Percentiles rank a stretch among this genome's conserved stretches.
Evolutionary conservation across 352 stramenopile species (phyloP).

Genomic region (Pythium dissotocum): DNA sequence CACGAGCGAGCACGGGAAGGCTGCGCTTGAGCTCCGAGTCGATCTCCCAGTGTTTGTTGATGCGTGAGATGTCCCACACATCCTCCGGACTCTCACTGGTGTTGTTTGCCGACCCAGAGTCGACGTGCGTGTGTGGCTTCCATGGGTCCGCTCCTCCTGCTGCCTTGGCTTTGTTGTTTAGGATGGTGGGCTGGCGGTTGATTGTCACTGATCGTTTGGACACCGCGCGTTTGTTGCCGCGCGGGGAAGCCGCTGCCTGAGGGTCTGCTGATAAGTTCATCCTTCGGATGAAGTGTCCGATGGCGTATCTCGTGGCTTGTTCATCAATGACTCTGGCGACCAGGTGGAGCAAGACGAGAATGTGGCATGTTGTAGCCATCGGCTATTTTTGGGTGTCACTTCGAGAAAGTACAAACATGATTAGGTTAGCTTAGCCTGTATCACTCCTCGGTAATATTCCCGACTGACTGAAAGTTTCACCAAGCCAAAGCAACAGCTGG

Average conservation of each 20-base stretch:
- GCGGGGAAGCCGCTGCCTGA: not conserved
- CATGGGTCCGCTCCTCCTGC: not conserved
- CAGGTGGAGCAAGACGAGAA: not conserved
- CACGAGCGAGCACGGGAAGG: slow-evolving; percentile 56
- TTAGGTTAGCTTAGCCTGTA: not conserved
- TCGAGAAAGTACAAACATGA: slow-evolving; percentile 1
- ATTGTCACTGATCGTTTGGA: not conserved
- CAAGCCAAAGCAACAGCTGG: not conserved
- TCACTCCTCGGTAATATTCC: not conserved
- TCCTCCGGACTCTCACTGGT: slow-evolving; percentile 11
- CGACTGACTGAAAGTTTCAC: not conserved
- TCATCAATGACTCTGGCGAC: not conserved
- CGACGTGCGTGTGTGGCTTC: slow-evolving; percentile 18
- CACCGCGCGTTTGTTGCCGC: not conserved
- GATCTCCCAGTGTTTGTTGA: slow-evolving; percentile 80
- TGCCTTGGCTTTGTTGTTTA: not conserved
- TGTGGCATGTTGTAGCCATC: not conserved
- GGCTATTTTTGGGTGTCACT: not conserved
- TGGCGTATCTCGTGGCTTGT: not conserved
- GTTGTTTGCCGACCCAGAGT: not conserved
- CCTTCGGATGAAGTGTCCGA: not conserved
- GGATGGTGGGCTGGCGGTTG: not conserved
- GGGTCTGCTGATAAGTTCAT: not conserved
- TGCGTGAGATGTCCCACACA: slow-evolving; percentile 65
- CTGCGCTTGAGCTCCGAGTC: slow-evolving; percentile 55